These are phyloP conservation scores for Globisporangium polare DNA, from an alignment of 352 stramenopile genomes.

Conservation along the genomic window DNA sequence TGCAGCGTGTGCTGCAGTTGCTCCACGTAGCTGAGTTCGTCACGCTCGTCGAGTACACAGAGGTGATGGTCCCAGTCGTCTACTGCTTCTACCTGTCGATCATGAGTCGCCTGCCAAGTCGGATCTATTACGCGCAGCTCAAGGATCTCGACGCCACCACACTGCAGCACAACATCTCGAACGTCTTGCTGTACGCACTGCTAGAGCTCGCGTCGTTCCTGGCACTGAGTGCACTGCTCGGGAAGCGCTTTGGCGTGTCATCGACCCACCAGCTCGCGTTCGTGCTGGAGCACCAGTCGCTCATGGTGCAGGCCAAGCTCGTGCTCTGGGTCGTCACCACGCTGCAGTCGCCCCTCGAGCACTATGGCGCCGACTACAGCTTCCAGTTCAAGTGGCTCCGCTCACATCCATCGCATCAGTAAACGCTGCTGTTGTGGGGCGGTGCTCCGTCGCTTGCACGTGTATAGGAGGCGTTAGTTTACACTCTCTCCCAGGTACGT, in stretches of 20 bases:
- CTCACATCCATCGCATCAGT: neutral
- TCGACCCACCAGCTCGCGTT: constrained; percentile 25
- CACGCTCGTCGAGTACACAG: constrained; percentile 14
- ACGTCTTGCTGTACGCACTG: constrained; percentile 24
- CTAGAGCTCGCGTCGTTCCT: constrained; percentile 34
- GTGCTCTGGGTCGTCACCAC: constrained; percentile 34
- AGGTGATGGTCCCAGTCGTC: constrained; percentile 15
- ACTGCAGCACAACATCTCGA: constrained; percentile 5
- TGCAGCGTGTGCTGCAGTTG: constrained; percentile 1
- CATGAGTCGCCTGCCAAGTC: constrained; percentile 24
- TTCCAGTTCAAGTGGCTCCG: constrained; percentile 3
- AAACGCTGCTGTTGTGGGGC: neutral
- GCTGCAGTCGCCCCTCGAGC: constrained; percentile 23
- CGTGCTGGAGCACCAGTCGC: constrained; percentile 26
- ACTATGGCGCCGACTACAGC: constrained; percentile 23
- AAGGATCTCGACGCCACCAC: constrained; percentile 11
- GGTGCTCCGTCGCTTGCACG: too few relatives aligned
- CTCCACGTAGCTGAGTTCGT: constrained; percentile 12
- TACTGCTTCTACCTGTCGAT: constrained; percentile 6
- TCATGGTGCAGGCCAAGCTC: constrained; percentile 28
- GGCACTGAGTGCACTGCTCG: constrained; percentile 22
- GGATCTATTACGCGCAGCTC: constrained; percentile 26
- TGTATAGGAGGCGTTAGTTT: too few relatives aligned
- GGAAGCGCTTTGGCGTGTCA: constrained; percentile 17
- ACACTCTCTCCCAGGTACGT: constrained; percentile 31